Evolutionary conservation across 371 early-diverging fungal species (phyloP).

Genomic region (Cokeromyces recurvatus): DNA sequence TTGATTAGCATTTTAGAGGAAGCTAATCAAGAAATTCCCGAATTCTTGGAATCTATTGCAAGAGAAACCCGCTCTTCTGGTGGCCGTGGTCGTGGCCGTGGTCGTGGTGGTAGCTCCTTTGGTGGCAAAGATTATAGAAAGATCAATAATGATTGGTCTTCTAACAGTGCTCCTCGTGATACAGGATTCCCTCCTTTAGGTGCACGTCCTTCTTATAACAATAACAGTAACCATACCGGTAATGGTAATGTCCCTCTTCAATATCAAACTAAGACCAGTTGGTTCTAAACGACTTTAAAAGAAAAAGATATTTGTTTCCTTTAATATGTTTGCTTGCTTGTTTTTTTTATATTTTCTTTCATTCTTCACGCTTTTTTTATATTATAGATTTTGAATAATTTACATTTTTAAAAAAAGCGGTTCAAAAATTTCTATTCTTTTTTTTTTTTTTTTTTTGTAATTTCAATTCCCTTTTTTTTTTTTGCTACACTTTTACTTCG

Average conservation of each 20-base stretch:
- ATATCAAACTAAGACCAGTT: slow-evolving; percentile 63
- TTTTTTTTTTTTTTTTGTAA: too few species aligned
- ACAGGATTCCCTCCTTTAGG: slow-evolving; percentile 19
- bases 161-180: slow-evolving; percentile 10
- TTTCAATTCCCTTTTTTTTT: too few species aligned
- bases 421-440: too few species aligned
- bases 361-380: too few species aligned
- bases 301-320: too few species aligned
- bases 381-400: too few species aligned
- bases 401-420: too few species aligned
- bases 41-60: slow-evolving; percentile 59
- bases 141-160: slow-evolving; percentile 10
- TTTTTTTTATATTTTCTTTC: too few species aligned
- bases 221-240: slow-evolving; percentile 9
- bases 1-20: slow-evolving; percentile 79
- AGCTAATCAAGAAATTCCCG: slow-evolving; percentile 51
- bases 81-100: slow-evolving; percentile 54
- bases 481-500: too few species aligned
- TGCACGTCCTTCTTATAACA: slow-evolving; percentile 4
- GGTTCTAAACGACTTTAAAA: too few species aligned
- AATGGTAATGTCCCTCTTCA: slow-evolving; percentile 32
- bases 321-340: too few species aligned
- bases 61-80: slow-evolving; percentile 59
- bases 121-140: slow-evolving; percentile 49
- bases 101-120: slow-evolving; percentile 55